Conservation (phyloP, 139 green algal genomes). For the Haematococcus sp. region DNA sequence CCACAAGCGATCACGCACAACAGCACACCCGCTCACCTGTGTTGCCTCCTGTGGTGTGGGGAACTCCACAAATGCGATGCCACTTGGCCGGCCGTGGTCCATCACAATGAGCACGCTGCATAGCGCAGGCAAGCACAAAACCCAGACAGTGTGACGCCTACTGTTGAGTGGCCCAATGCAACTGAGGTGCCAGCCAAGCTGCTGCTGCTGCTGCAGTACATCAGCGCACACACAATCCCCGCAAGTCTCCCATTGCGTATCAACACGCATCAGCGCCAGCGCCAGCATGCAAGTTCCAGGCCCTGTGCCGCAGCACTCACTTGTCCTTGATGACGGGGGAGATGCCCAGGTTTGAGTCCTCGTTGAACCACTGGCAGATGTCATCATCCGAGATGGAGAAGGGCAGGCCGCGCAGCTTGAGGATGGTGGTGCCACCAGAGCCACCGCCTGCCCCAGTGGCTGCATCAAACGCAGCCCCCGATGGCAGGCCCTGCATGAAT, state of each 20-base stretch:
- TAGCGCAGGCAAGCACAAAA: background rate
- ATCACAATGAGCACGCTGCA: constrained; percentile 69
- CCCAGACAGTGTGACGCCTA: no score
- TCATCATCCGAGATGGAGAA: constrained; percentile 74
- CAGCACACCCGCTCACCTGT: no score
- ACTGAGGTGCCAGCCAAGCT: no score
- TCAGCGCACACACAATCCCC: background rate
- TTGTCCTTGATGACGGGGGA: constrained; percentile 29
- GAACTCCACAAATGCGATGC: constrained; percentile 81
- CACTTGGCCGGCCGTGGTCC: constrained; percentile 62
- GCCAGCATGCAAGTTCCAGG: no score
- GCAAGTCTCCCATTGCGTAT: background rate
- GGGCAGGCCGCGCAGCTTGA: constrained; percentile 83
- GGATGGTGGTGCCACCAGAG: constrained; percentile 47
- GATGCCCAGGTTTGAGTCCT: constrained; percentile 51
- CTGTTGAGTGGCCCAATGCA: no score
- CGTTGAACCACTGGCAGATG: constrained; percentile 78
- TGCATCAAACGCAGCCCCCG: no score
- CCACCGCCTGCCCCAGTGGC: background rate
- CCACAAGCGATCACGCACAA: no score
- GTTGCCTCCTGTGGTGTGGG: constrained; percentile 52
- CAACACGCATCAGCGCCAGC: no score
- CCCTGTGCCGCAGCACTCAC: no score
- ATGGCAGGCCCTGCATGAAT: no score
- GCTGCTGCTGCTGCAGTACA: background rate